Evolutionary conservation across 2,329 filamentous ascomycete species (phyloP), one percentile per base, ranked within the genome.

Genomic region (Aspergillus eucalypticola): DNA sequence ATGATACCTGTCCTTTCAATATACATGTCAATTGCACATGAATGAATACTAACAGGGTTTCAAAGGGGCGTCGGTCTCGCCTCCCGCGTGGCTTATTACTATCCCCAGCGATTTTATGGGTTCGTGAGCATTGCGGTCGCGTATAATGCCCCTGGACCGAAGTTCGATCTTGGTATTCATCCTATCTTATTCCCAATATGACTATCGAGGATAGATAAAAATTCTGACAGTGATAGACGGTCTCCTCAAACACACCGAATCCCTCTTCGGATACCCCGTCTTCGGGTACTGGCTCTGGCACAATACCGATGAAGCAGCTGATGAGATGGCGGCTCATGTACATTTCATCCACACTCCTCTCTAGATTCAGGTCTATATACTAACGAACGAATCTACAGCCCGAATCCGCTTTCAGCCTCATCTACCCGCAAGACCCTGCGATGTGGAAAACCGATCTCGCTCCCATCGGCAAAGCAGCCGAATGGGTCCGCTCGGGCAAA

Each of bases 41-140:
- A 27, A 27, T 27, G 7, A 3, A 27, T 8, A 27, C 25, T 27
- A 27, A 27, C 2, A 27, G 25, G 25, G 25, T 2, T 27, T 8
- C n/a, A n/a, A 27, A 27, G 49, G 19, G 70, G 70, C 11, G 65
- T 65, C 58, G 61, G 56, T 41, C 54, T 73, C 10, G 59, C 72
- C 13, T 71, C 69, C 1, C 62, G 69, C 25, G 42, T 71, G n/a
- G 66, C 61, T 10, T 65, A 69, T 27, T 71, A 70, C 56, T 65
- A 60, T 41, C 63, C 69, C 1, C 46, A 59, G 2, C 58, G 64
- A 6, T 50, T 29, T 52, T 71, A 5, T 50, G 63, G 21, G 17
- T 27, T 69, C 63, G 8, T 58, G 56, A 38, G 60, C 60, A 1
- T 71, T 71, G 52, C 35, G 4, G 66, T 67, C 8, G 64, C 68